Evolutionary conservation across 2,329 filamentous ascomycete species (phyloP).

Genomic region (Colletotrichum paranaense): DNA sequence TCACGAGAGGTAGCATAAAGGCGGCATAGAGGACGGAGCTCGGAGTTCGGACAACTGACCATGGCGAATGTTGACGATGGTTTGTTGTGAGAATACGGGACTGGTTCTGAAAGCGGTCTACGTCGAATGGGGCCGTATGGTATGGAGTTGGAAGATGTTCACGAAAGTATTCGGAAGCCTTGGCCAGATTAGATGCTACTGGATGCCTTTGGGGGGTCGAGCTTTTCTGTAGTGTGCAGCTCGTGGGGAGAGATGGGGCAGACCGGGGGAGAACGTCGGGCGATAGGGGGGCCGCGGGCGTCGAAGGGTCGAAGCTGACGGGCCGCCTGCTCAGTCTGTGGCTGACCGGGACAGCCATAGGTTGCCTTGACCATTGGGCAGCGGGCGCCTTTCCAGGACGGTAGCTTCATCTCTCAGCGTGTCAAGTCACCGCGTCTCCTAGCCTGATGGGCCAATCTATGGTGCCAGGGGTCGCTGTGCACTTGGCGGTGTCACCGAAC

Average conservation of each 20-base stretch:
- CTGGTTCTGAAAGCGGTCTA: not conserved
- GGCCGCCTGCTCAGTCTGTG: constrained; percentile 1
- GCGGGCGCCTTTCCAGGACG: not conserved
- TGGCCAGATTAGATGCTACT: constrained; percentile 23
- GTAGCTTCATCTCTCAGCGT: not conserved
- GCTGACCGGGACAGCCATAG: not conserved
- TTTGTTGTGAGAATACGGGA: not conserved
- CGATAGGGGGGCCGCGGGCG: constrained; percentile 31
- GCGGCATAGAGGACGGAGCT: not conserved
- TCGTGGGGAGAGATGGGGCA: constrained; percentile 35
- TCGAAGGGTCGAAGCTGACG: constrained; percentile 26
- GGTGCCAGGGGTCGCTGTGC: not conserved
- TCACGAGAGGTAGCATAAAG: not conserved
- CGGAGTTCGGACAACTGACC: constrained; percentile 12
- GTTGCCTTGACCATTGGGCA: not conserved
- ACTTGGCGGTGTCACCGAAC: not conserved
- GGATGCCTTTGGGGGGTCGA: constrained; percentile 27
- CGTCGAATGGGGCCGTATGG: not conserved
- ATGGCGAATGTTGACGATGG: constrained; percentile 14
- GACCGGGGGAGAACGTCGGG: constrained; percentile 27
- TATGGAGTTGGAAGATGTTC: constrained; percentile 21
- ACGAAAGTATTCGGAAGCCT: constrained; percentile 28
- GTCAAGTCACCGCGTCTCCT: not conserved
- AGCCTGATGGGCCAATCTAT: not conserved
- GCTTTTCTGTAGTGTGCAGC: constrained; percentile 38